Percentiles rank a stretch among this genome's conserved stretches.
phyloP scores from a whole-genome alignment of 129 eudicot species.

The Rutidosis leptorrhynchoides region DNA sequence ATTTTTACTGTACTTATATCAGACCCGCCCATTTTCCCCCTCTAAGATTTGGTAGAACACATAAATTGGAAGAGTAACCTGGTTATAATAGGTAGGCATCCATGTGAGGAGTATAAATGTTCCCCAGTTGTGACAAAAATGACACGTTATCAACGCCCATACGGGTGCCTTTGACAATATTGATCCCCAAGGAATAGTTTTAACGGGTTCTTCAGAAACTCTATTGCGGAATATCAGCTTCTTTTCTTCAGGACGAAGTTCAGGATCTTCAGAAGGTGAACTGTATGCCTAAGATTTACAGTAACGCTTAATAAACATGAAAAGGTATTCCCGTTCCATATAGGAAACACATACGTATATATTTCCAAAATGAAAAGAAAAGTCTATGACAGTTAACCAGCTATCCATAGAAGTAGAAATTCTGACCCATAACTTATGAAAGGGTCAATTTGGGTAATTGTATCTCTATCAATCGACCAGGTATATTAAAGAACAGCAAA shows the following conservation, averaged over 20 bases:
- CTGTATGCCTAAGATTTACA: slow-evolving; percentile 58
- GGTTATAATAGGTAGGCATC: slow-evolving; percentile 95
- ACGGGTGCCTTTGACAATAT: slow-evolving; percentile 81
- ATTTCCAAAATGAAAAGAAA: background rate
- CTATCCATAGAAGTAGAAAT: background rate
- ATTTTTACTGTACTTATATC: background rate
- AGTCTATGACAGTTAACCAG: background rate
- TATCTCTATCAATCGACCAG: background rate
- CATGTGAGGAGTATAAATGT: slow-evolving; percentile 85
- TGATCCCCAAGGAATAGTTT: slow-evolving; percentile 64
- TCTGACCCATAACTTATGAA: background rate
- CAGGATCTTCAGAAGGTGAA: slow-evolving; percentile 81
- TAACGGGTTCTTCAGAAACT: slow-evolving; percentile 65
- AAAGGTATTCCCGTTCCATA: background rate
- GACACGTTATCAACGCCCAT: slow-evolving; percentile 82
- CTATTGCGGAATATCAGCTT: slow-evolving; percentile 53
- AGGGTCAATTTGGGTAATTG: background rate
- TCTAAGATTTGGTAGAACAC: background rate
- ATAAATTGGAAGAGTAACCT: slow-evolving; percentile 37
- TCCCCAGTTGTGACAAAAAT: slow-evolving; percentile 92
- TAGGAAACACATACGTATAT: background rate
- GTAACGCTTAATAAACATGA: background rate
- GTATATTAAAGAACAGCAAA: background rate
- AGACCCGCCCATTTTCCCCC: background rate
- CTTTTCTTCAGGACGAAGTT: slow-evolving; percentile 65